These are phyloP conservation scores for Zymoseptoria crescenta DNA, from an alignment of 2,329 filamentous ascomycete species.

Conservation along the genomic window DNA sequence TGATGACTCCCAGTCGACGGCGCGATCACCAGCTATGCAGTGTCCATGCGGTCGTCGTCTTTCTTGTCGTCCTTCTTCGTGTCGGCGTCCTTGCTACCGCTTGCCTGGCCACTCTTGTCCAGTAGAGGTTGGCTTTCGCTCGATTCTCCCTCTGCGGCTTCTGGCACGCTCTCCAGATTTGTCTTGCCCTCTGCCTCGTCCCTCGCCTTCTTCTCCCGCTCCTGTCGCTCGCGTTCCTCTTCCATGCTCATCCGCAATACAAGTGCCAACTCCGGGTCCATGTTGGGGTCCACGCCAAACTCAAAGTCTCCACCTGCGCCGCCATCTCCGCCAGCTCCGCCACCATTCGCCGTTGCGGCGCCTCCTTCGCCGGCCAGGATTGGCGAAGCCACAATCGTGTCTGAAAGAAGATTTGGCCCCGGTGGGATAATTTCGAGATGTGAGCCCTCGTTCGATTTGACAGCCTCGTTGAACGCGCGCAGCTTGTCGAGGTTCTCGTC, in stretches of 20 bases:
- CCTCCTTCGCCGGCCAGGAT: constrained; percentile 77
- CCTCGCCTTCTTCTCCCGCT: constrained; percentile 71
- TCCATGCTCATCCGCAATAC: constrained; percentile 96
- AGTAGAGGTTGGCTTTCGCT: constrained; percentile 49
- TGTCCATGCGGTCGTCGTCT: constrained; percentile 28
- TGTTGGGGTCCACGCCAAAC: constrained; percentile 82
- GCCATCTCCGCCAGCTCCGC: constrained; percentile 34
- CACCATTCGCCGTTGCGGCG: constrained; percentile 45
- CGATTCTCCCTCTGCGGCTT: constrained; percentile 52
- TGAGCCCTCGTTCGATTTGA: constrained; percentile 86
- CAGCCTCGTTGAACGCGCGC: constrained; percentile 83
- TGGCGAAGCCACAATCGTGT: constrained; percentile 80
- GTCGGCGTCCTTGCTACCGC: constrained; percentile 9
- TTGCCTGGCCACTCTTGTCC: constrained; percentile 22
- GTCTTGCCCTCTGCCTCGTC: constrained; percentile 61
- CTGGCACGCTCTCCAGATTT: constrained; percentile 69
- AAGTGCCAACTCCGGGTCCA: constrained; percentile 89
- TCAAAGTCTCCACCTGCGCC: constrained; percentile 62
- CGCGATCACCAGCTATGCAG: constrained; percentile 15
- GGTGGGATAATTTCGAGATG: constrained; percentile 86
- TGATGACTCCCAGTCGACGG: not conserved
- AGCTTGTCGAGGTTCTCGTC: constrained; percentile 85
- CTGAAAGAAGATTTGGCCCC: constrained; percentile 83
- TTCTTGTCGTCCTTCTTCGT: constrained; percentile 22
- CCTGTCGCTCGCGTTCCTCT: constrained; percentile 89